Evolutionary conservation across 116 monocot species (phyloP).

Genomic region (Trichopus zeylanicus): DNA sequence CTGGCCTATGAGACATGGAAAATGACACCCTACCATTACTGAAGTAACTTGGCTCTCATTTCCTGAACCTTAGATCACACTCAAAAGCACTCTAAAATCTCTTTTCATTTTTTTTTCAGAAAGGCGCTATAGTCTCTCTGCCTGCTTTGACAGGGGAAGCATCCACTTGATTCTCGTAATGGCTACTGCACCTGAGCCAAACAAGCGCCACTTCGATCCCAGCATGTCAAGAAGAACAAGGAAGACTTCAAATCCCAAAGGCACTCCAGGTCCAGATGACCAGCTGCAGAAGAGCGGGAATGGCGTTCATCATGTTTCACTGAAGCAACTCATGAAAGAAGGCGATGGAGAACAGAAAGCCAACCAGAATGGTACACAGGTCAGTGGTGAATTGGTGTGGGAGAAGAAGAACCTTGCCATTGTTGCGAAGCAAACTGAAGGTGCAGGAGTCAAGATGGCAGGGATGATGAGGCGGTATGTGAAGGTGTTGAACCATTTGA

Average conservation of each 20-base stretch:
- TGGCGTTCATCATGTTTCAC: background rate
- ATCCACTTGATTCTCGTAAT: too few relatives aligned
- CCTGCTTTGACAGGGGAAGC: background rate
- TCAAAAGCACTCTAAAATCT: too few relatives aligned
- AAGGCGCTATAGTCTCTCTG: background rate
- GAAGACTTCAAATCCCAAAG: background rate
- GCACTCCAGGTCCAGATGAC: background rate
- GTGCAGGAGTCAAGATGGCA: background rate
- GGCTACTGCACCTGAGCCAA: background rate
- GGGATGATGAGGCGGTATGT: slow-evolving; percentile 2
- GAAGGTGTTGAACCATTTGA: slow-evolving; percentile 1
- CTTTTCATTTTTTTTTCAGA: too few relatives aligned
- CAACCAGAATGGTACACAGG: background rate
- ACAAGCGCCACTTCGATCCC: background rate
- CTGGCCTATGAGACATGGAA: background rate
- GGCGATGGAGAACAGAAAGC: background rate
- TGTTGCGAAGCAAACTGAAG: background rate
- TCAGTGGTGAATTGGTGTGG: too few relatives aligned
- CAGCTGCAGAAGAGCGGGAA: background rate
- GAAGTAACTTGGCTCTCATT: too few relatives aligned
- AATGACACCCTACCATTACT: background rate
- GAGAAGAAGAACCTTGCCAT: background rate
- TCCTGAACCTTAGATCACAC: slow-evolving; percentile 6
- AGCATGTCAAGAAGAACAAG: slow-evolving; percentile 5
- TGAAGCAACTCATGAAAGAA: slow-evolving; percentile 1